Conservation (phyloP, 257 asterid species). For the Echites panduratus region DNA sequence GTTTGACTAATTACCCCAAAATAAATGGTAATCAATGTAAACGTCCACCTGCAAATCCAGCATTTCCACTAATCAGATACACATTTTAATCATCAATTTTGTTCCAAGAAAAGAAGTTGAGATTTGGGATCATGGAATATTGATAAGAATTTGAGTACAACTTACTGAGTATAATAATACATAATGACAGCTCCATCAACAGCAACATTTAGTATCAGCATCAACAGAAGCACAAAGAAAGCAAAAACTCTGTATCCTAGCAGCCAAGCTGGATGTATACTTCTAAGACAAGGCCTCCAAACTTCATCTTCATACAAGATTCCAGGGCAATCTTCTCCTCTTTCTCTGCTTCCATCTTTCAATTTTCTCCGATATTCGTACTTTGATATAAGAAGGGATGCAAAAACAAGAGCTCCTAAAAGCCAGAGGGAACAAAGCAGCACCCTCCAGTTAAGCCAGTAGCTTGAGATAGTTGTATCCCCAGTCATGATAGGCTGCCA, state of each 20-base stretch:
- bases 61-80: conserved; percentile 6
- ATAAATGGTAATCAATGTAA: conserved; percentile 63
- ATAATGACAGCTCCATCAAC: conserved; percentile 71
- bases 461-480: conserved; percentile 61
- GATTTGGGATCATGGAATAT: neutral
- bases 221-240: conserved; percentile 59
- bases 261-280: conserved; percentile 80
- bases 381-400: conserved; percentile 63
- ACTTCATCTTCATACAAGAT: conserved; percentile 72
- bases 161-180: conserved; percentile 92
- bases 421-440: conserved; percentile 66
- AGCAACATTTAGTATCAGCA: conserved; percentile 60
- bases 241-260: conserved; percentile 64
- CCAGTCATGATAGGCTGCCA: conserved; percentile 86
- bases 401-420: conserved; percentile 52
- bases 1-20: conserved; percentile 59
- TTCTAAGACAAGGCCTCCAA: conserved; percentile 77
- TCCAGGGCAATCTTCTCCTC: conserved; percentile 31
- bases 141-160: neutral
- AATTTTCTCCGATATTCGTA: conserved; percentile 41
- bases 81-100: neutral
- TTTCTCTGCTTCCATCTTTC: conserved; percentile 22
- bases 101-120: neutral
- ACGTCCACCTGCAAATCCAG: conserved; percentile 71
- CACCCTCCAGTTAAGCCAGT: conserved; percentile 94